Evolutionary conservation across 257 asterid genomes (phyloP).

Genomic region (Przewalskia tangutica): DNA sequence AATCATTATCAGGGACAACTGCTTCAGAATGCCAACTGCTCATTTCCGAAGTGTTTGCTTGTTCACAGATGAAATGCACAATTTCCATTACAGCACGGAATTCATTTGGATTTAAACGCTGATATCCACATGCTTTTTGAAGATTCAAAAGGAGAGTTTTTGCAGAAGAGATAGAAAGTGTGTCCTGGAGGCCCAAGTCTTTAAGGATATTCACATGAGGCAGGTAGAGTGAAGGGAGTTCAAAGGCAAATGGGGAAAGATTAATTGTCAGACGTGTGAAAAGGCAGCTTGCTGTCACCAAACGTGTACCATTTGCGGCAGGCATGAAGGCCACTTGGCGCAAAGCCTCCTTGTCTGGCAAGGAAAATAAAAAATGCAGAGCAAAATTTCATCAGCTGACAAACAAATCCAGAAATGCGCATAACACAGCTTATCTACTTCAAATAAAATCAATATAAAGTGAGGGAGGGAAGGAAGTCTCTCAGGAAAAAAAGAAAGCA

Average conservation of each 20-base stretch:
- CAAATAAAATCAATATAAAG: neutral
- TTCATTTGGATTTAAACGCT: constrained; percentile 85
- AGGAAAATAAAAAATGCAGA: constrained; percentile 12
- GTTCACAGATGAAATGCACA: constrained; percentile 57
- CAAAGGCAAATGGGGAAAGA: constrained; percentile 92
- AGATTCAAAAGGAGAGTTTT: constrained; percentile 69
- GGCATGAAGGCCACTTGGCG: constrained; percentile 85
- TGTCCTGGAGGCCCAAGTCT: constrained; percentile 78
- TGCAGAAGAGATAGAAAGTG: constrained; percentile 64
- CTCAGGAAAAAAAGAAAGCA: neutral
- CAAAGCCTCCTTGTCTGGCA: constrained; percentile 54
- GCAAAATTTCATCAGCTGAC: neutral
- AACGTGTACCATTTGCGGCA: constrained; percentile 91
- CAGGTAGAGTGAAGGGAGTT: constrained; percentile 74
- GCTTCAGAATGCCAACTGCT: constrained; percentile 64
- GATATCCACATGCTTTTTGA: constrained; percentile 84
- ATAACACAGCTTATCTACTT: neutral
- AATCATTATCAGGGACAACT: constrained; percentile 85
- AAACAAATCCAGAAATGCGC: neutral
- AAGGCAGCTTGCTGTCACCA: constrained; percentile 83
- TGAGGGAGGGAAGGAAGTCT: neutral
- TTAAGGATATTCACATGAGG: constrained; percentile 73
- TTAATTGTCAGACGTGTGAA: constrained; percentile 74
- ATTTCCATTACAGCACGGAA: constrained; percentile 85
- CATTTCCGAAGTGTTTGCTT: constrained; percentile 33